A percentile compares a stretch with the other conserved stretches of the same genome.
These are phyloP conservation scores for Nakazawaea siamensis DNA, from an alignment of 805 yeast species.

Conservation along the genomic window DNA sequence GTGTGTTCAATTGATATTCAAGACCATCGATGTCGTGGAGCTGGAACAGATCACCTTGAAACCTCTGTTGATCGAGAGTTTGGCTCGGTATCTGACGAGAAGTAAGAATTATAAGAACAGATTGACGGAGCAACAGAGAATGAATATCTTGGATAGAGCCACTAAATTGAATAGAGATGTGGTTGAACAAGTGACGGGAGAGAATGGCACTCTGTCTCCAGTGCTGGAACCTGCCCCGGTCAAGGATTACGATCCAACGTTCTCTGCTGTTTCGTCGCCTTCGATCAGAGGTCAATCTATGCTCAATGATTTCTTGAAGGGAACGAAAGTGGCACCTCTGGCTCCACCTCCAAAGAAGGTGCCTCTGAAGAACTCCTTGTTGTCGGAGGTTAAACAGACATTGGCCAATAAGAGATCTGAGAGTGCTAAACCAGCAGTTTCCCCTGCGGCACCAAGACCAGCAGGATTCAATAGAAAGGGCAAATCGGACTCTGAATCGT, in stretches of 20 bases:
- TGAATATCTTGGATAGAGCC: slow-evolving; percentile 55
- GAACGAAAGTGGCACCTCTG: not conserved
- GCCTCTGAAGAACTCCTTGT: slow-evolving; percentile 9
- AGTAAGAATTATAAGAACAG: slow-evolving; percentile 65
- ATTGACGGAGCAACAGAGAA: slow-evolving; percentile 57
- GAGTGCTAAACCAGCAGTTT: slow-evolving; percentile 1
- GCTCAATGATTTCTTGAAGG: not conserved
- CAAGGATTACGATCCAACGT: not conserved
- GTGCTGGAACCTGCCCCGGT: not conserved
- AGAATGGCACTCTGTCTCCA: not conserved
- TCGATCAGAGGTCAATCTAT: not conserved
- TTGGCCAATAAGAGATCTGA: slow-evolving; percentile 5
- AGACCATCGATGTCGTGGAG: slow-evolving; percentile 56
- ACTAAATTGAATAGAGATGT: slow-evolving; percentile 42
- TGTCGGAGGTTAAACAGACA: slow-evolving; percentile 7
- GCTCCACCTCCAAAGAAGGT: slow-evolving; percentile 10
- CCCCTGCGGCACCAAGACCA: slow-evolving; percentile 12
- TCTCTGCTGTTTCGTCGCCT: not conserved
- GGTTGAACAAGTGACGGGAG: slow-evolving; percentile 36
- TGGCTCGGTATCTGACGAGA: slow-evolving; percentile 57
- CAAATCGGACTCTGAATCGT: slow-evolving; percentile 13
- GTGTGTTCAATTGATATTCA: slow-evolving; percentile 64
- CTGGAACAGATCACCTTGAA: slow-evolving; percentile 41
- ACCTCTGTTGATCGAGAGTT: slow-evolving; percentile 40
- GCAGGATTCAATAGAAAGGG: slow-evolving; percentile 12